Base-by-base conservation (phyloP, 139 green algal genomes). In the Coelastrella sp. region DNA sequence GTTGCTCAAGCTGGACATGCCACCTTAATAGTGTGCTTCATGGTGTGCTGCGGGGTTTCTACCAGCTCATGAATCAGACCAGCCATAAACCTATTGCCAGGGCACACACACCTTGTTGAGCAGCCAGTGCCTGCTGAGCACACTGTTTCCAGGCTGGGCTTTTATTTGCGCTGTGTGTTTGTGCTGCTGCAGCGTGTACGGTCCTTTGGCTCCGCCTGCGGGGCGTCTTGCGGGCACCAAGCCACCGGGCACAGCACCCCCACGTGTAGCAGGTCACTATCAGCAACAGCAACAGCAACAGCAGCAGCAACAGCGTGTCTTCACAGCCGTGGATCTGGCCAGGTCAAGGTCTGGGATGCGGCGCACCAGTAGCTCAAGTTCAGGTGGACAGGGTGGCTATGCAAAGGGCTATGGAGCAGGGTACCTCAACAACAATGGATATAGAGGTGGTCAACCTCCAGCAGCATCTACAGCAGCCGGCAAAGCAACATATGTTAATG, bases 311-410 rank as follows among this genome's bases (percentile, higher is more conserved):
- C 82, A 78, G 65, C 82, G 6, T 20, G 65, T 88, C 19, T 8
- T 88, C 10, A 88, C 66, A 22, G 84, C 84, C 10, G 84, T 81
- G 4, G 84, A 88, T 35, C 68, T 88, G 8, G 84, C 84, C 4
- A 49, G 65, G 20, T 49, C 60, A 12, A 78, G 27, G 57, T 60
- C 61, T 7, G 56, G 56, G 7, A 79, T 49, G 14, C n/a, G 63
- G 15, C 65, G 82, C 11, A 78, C 63, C 22, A 87, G 63, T 65
- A 88, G 84, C 82, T 81, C 68, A 59, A 63, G 22, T 7, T 87
- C 49, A 9, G 82, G 82, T 49, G 74, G 17, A n/a, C 17, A 76
- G n/a, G 68, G 4, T 19, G 8, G 24, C 68, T 76, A 76, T 7
- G 17, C 68, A 27, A n/a, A 17, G 10, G 68, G 68, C 68, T 25